These are phyloP conservation scores for Holtermannia corniformis DNA, from an alignment of 768 basidiomycete species.

Conservation along the genomic window DNA sequence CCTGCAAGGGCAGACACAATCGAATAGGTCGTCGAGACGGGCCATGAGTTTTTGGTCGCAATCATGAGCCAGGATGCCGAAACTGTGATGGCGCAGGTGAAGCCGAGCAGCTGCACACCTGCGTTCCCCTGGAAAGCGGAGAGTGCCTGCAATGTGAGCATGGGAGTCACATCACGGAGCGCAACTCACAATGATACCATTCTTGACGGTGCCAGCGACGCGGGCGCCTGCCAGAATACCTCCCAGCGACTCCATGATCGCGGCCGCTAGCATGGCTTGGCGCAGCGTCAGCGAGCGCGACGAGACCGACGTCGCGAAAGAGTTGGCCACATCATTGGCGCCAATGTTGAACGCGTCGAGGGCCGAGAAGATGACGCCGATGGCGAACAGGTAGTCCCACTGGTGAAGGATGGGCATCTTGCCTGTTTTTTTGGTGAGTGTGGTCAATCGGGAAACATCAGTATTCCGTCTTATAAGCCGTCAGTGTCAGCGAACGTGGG, in stretches of 20 bases:
- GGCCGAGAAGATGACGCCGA: slow-evolving; percentile 38
- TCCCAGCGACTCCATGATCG: slow-evolving; percentile 42
- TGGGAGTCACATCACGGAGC: background rate
- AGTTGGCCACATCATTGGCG: slow-evolving; percentile 40
- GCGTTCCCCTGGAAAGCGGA: slow-evolving; percentile 41
- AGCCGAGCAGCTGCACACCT: slow-evolving; percentile 43
- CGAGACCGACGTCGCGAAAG: slow-evolving; percentile 43
- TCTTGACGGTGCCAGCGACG: slow-evolving; percentile 44
- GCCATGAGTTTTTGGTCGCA: slow-evolving; percentile 41
- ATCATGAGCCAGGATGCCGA: slow-evolving; percentile 41
- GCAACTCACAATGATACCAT: slow-evolving; percentile 41
- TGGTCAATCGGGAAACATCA: too few relatives aligned
- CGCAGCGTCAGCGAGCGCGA: slow-evolving; percentile 42
- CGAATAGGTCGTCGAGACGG: slow-evolving; percentile 46
- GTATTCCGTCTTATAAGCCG: too few relatives aligned
- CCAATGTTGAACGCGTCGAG: slow-evolving; percentile 44
- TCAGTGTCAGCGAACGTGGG: too few relatives aligned
- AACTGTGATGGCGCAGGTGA: slow-evolving; percentile 42
- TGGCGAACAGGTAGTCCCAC: slow-evolving; percentile 41
- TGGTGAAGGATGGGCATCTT: slow-evolving; percentile 32
- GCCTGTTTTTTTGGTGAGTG: background rate
- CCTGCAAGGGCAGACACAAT: slow-evolving; percentile 45
- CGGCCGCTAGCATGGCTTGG: slow-evolving; percentile 42
- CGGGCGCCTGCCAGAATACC: slow-evolving; percentile 44
- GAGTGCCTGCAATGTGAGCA: slow-evolving; percentile 9